Base-by-base conservation (phyloP, 129 eudicot species). In the Pittosporum tobira region DNA sequence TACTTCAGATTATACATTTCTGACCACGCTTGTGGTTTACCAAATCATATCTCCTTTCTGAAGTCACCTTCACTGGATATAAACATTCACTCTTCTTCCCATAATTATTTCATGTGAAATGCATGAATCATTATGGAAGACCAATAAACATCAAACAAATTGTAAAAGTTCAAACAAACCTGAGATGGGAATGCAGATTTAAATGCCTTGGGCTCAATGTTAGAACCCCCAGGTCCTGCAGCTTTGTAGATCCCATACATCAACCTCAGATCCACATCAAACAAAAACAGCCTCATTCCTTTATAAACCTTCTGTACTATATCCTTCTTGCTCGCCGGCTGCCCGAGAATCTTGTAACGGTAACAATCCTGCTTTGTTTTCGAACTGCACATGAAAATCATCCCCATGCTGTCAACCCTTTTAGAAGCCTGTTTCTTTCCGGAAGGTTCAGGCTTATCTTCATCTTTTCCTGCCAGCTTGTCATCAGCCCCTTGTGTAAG, bases 331-430 rank as follows among this genome's bases (percentile, higher is more conserved):
- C 63, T 68, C 29, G 85, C 94, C 49, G 99, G 99, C 42, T 87
- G 79, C 56, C 96, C 99, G 55, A 93, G 74, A 57, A 93, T 70
- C 66, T 74, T 87, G 79, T 93, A 87, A 23, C 75, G 79, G 52
- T 73, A 93, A 65, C 99, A 93, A 71, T 93, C 99, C 10, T 72
- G 57, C 71, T 93, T 93, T 16, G 99, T 93, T 75, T 84, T 72
- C 31, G 99, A 87, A 49, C 78, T 93, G 80, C 99, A 93, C 91
- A 93, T 85, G 73, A 93, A 93, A 53, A 93, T 84, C 96, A 93
- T 87, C 15, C 99, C 99, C 88, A 81, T 87, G 80, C 81, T 71
- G 68, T 79, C 82, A 18, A 63, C 94, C 71, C 52, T 81, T 51
- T 72, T 75, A 13, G 76, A 66, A 13, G 51, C 58, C 60, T 75